Conservation (phyloP, 2,329 filamentous ascomycete species). For the Lasiodiplodia sp. region DNA sequence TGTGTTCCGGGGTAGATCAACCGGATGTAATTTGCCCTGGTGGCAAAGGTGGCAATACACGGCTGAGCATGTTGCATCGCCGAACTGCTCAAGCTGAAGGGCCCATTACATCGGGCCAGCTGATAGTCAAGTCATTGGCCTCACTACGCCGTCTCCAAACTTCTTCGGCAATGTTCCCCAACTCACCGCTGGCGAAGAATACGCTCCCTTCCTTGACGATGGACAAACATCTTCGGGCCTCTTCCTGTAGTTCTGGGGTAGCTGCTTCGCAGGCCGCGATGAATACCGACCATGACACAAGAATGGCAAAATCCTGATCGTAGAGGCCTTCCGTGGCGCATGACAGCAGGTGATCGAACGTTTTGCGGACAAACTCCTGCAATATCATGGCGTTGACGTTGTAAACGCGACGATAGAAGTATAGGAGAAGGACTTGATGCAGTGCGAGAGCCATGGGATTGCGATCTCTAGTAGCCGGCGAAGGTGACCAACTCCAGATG, state of each 20-base stretch:
- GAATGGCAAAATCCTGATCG: conserved; percentile 35
- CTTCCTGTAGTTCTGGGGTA: conserved; percentile 39
- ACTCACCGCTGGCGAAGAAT: neutral
- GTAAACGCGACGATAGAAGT: conserved; percentile 52
- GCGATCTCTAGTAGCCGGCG: neutral
- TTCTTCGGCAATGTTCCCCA: neutral
- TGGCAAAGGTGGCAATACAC: too few relatives aligned
- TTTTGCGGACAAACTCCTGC: conserved; percentile 48
- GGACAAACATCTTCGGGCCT: neutral
- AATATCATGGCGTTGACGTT: conserved; percentile 49
- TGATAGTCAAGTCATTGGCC: too few relatives aligned
- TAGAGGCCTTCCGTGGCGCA: conserved; percentile 38
- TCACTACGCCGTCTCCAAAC: too few relatives aligned
- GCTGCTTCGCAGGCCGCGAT: conserved; percentile 52
- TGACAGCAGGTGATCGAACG: conserved; percentile 40
- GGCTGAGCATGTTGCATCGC: too few relatives aligned
- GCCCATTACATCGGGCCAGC: too few relatives aligned
- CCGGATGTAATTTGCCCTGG: too few relatives aligned
- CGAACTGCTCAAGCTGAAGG: too few relatives aligned
- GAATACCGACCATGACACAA: conserved; percentile 47
- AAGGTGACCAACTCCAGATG: conserved; percentile 5
- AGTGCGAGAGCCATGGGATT: conserved; percentile 49
- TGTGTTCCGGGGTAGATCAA: too few relatives aligned
- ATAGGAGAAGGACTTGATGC: conserved; percentile 50
- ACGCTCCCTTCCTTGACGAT: neutral